Evolutionary conservation across 2,329 filamentous ascomycete species (phyloP).

Genomic region (Penicillium sp.): DNA sequence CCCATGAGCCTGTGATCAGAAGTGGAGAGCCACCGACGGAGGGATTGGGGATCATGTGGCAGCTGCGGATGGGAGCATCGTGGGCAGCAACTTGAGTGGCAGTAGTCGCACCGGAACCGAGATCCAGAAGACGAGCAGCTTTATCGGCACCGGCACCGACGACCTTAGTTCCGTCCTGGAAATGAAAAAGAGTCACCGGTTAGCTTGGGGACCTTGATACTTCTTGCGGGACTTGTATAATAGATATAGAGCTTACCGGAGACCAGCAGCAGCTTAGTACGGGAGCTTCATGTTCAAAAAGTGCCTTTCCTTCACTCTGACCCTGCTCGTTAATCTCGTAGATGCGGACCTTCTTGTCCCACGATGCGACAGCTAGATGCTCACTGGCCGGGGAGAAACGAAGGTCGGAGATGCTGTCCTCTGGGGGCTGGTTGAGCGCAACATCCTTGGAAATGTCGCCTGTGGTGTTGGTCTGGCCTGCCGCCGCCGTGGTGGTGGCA

Average conservation of each 20-base stretch:
- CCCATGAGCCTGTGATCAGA: conserved; percentile 81
- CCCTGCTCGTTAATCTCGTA: conserved; percentile 85
- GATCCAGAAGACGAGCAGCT: conserved; percentile 84
- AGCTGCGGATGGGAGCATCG: conserved; percentile 79
- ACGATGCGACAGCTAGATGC: conserved; percentile 87
- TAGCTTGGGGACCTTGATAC: conserved; percentile 10
- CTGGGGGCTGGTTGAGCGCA: conserved; percentile 75
- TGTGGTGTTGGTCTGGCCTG: conserved; percentile 69
- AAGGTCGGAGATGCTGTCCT: conserved; percentile 88
- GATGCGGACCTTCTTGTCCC: conserved; percentile 98
- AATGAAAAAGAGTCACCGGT: conserved; percentile 22
- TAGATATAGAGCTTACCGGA: conserved; percentile 65
- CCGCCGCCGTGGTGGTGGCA: conserved; percentile 55
- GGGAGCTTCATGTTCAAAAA: conserved; percentile 84
- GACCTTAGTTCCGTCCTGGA: conserved; percentile 86
- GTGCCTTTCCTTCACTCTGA: conserved; percentile 80
- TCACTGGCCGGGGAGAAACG: conserved; percentile 79
- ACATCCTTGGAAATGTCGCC: conserved; percentile 93
- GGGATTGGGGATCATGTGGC: conserved; percentile 76
- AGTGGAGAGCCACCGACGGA: conserved; percentile 64
- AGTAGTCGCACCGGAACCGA: conserved; percentile 63
- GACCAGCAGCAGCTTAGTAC: conserved; percentile 88
- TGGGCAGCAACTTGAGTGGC: conserved; percentile 78
- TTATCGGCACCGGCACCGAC: conserved; percentile 91
- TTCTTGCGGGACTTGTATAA: conserved; percentile 14